A percentile compares a stretch with the other conserved stretches of the same genome.
phyloP scores from a whole-genome alignment of 2,329 filamentous ascomycete species.

The Cordyceps cicadae region DNA sequence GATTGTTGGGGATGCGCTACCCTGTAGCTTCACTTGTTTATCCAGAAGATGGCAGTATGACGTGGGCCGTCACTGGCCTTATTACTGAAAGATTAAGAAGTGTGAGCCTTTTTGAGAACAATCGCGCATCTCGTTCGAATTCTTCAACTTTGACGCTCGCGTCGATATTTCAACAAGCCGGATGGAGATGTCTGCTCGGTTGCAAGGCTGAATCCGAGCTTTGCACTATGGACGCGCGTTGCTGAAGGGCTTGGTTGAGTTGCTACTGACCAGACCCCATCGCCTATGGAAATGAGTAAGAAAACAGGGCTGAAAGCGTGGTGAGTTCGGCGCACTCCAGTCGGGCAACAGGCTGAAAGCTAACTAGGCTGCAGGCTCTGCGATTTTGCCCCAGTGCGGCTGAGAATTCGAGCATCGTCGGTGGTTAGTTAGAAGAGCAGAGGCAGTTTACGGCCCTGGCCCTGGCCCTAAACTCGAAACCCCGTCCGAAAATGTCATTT shows the following conservation, averaged over 20 bases:
- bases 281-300: too few species aligned
- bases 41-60: too few species aligned
- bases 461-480: too few species aligned
- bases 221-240: not conserved
- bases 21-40: not conserved
- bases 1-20: not conserved
- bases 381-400: slow-evolving; percentile 1
- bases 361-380: not conserved
- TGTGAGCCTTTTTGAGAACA: not conserved
- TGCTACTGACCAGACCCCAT: not conserved
- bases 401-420: not conserved
- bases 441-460: too few species aligned
- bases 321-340: slow-evolving; percentile 14
- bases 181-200: not conserved
- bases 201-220: not conserved
- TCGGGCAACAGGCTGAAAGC: not conserved
- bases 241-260: not conserved
- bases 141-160: not conserved
- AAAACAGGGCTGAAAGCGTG: not conserved
- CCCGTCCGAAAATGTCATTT: too few species aligned
- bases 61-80: too few species aligned
- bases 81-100: not conserved
- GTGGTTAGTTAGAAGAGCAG: not conserved
- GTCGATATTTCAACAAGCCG: not conserved
- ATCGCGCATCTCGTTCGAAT: too few species aligned